These are phyloP conservation scores for Sphaerulina musiva DNA, from an alignment of 2,329 filamentous ascomycete genomes.

Conservation along the genomic window DNA sequence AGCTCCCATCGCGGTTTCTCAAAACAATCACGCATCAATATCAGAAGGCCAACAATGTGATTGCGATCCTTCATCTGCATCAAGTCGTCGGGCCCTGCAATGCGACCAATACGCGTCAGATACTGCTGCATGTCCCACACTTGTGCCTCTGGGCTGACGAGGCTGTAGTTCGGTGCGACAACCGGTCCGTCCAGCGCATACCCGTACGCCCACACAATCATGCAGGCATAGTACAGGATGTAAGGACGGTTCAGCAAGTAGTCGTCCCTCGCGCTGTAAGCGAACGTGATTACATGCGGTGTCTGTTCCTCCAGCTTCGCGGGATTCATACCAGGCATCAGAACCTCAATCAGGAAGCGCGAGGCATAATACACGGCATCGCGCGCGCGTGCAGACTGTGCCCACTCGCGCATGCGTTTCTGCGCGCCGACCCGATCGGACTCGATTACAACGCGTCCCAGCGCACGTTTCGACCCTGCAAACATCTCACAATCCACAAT, in stretches of 20 bases:
- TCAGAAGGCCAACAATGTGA: slow-evolving; percentile 69
- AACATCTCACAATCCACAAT: slow-evolving; percentile 98
- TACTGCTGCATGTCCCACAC: slow-evolving; percentile 73
- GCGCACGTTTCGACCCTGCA: slow-evolving; percentile 74
- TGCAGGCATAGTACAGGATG: slow-evolving; percentile 86
- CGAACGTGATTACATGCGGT: slow-evolving; percentile 35
- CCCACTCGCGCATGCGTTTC: slow-evolving; percentile 87
- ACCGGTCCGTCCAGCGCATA: slow-evolving; percentile 76
- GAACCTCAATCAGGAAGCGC: slow-evolving; percentile 78
- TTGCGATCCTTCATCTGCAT: slow-evolving; percentile 70
- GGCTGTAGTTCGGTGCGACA: slow-evolving; percentile 37
- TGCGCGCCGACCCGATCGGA: slow-evolving; percentile 75
- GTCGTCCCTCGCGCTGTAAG: slow-evolving; percentile 80
- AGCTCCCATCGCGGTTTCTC: slow-evolving; percentile 82
- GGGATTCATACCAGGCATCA: slow-evolving; percentile 51
- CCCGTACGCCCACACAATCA: slow-evolving; percentile 94
- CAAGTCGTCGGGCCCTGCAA: slow-evolving; percentile 70
- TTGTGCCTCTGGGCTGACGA: slow-evolving; percentile 58
- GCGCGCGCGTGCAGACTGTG: slow-evolving; percentile 75
- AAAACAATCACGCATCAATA: slow-evolving; percentile 77
- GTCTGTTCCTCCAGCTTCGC: slow-evolving; percentile 9
- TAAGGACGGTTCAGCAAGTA: slow-evolving; percentile 85
- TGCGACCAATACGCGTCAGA: slow-evolving; percentile 63
- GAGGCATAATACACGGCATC: slow-evolving; percentile 91
- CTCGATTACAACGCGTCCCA: slow-evolving; percentile 76